phyloP scores from a whole-genome alignment of 257 asterid genomes.

The Solanum sitiens region DNA sequence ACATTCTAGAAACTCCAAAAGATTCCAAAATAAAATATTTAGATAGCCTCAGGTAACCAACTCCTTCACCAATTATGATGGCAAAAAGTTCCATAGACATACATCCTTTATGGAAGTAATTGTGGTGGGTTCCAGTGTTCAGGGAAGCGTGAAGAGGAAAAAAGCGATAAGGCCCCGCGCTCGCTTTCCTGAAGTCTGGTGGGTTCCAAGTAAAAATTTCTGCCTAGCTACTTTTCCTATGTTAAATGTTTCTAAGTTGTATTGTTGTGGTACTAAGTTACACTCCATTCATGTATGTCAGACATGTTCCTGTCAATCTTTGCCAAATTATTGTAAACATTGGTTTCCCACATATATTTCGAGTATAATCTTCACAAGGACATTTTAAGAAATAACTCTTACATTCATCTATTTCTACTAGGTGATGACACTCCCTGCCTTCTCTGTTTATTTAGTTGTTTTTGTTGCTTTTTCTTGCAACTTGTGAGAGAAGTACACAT shows the following conservation, averaged over 20 bases:
- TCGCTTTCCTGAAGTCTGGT: too few species aligned
- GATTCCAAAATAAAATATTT: neutral
- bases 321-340: neutral
- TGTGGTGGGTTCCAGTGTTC: neutral
- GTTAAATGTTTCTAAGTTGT: neutral
- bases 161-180: too few species aligned
- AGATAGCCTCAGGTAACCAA: neutral
- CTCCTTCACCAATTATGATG: neutral
- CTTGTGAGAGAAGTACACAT: neutral
- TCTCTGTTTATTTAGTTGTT: neutral
- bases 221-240: neutral
- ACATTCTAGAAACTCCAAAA: neutral
- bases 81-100: neutral
- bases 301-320: neutral
- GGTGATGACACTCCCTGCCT: neutral
- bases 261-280: neutral
- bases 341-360: neutral
- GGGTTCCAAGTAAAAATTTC: neutral
- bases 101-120: neutral
- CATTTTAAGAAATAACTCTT: neutral
- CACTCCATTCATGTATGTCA: neutral
- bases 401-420: neutral
- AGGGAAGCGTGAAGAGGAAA: too few species aligned
- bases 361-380: neutral
- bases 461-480: neutral